Base-by-base conservation (phyloP, 2,329 filamentous ascomycete genomes). In the Trichoderma sp. region DNA sequence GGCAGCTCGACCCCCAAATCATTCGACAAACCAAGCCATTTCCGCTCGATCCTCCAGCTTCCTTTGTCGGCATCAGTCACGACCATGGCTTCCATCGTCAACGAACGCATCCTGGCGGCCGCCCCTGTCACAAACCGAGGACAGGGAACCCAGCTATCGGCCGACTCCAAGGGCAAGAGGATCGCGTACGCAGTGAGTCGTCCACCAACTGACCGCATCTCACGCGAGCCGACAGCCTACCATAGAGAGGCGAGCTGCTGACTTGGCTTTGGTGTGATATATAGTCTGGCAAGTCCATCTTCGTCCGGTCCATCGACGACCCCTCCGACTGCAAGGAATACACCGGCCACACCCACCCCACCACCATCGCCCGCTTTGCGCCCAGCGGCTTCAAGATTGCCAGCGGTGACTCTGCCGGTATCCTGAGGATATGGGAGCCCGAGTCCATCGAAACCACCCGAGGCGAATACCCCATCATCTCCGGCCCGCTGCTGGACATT, bases 241-340 rank as follows among this genome's bases (percentile, higher is more conserved):
- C 5, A 5, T 7, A 15, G 12, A 17, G n/a, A 19, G 21, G 48
- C 19, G 4, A 14, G 12, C 47, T 47, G 39, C 30, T 57, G 39
- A 64, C 62, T 47, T 45, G 28, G 21, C 14, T 34, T 3, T 7
- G 15, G 7, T 52, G 28, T 15, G 30, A 14, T 51, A n/a, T 51
- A n/a, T 41, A 96, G 92, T 94, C 93, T 61, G 93, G 92, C 74
- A 98, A 98, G 83, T 98, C 94, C 68, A 89, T 99, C 79, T 98
- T 97, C 80, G 84, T 99, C 55, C 92, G 95, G 71, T 93, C 89
- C 68, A 97, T 99, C 80, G 94, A 99, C 80, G 82, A 95, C 75
- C 94, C 94, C 60, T 85, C 91, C 69, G 79, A 90, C 68, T 89
- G 89, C 77, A 93, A 90, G 74, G 93, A 99, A 78, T 99, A 98